phyloP scores from a whole-genome alignment of 495 filamentous ascomycete genomes.

The Daldinia concentrica region DNA sequence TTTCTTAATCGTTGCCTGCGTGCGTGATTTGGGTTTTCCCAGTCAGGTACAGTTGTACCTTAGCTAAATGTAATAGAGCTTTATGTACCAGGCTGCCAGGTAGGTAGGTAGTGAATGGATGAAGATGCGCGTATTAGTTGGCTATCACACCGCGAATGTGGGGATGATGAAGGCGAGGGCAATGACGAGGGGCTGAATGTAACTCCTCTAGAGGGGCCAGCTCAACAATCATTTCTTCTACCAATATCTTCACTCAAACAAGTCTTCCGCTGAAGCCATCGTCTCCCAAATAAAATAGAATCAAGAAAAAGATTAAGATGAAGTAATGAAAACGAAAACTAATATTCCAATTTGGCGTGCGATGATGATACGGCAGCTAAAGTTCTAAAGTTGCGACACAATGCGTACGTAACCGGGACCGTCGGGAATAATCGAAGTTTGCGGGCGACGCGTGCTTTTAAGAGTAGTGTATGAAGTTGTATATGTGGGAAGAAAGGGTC shows the following conservation, averaged over 20 bases:
- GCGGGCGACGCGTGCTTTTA: no score
- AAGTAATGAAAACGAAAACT: not conserved
- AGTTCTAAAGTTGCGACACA: slow-evolving; percentile 16
- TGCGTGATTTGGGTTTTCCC: slow-evolving; percentile 12
- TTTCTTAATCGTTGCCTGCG: slow-evolving; percentile 3
- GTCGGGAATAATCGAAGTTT: slow-evolving; percentile 34
- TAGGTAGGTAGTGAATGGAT: slow-evolving; percentile 1
- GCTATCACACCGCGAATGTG: slow-evolving; percentile 21
- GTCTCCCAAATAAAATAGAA: not conserved
- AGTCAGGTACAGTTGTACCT: slow-evolving; percentile 22
- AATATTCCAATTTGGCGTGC: slow-evolving; percentile 12
- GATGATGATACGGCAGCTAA: slow-evolving; percentile 23
- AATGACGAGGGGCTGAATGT: slow-evolving; percentile 6
- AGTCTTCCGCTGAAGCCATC: slow-evolving; percentile 28
- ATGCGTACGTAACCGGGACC: slow-evolving; percentile 25
- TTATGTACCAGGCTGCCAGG: no score
- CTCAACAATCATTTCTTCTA: slow-evolving; percentile 31
- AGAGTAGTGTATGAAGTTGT: no score
- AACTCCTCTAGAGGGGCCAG: slow-evolving; percentile 6
- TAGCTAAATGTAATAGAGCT: slow-evolving; percentile 18
- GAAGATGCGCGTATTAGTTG: slow-evolving; percentile 22
- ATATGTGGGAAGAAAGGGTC: no score
- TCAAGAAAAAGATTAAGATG: no score
- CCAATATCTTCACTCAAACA: not conserved
- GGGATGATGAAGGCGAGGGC: not conserved